Evolutionary conservation across 1,284 basidiomycete genomes (phyloP), one percentile per base, ranked within the genome.

Genomic region (Coniferiporia sulphurascens): DNA sequence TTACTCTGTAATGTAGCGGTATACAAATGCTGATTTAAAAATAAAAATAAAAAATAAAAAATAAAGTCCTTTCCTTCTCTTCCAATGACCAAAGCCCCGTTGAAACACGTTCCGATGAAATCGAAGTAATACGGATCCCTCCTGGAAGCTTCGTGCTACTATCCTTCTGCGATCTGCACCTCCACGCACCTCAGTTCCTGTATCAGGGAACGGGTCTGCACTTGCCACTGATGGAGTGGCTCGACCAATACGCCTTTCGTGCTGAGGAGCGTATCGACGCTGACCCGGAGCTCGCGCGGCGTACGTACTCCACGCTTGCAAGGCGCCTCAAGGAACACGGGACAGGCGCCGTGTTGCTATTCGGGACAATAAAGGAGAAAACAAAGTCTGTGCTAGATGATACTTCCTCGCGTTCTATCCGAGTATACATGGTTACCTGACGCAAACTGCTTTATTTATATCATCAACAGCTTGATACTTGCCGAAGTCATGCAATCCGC

Each of bases 201-300:
- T 93, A 93, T 63, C 87, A 91, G 62, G 92, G 92, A 2, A 91
- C 85, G 4, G 91, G 91, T 0, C 78, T 93, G 5, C 88, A 94
- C 68, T 78, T 91, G 3, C 89, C 91, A 0, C 73, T 95, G 41
- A 87, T 93, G 85, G 72, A 89, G 67, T 94, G 92, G 92, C 76
- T 93, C 4, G 77, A 89, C 59, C 77, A 80, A 48, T 91, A 91
- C 65, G 85, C 88, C 1, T 92, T 88, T 69, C 83, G 84, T 63
- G 87, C 91, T 0, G 92, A 94, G 69, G 84, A 89, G 65, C 68
- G 80, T 21, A 76, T 95, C 4, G 92, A 94, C 64, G 69, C 69
- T 0, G 80, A 89, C 65, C 76, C 78, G 0, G 64, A 59, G 4
- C 77, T 93, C 0, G 89, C 90, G 0, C 73, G 73, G 43, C 76